Evolutionary conservation across 1,284 basidiomycete genomes (phyloP), one percentile per base, ranked within the genome.

Genomic region (Microbotryum intermedium): DNA sequence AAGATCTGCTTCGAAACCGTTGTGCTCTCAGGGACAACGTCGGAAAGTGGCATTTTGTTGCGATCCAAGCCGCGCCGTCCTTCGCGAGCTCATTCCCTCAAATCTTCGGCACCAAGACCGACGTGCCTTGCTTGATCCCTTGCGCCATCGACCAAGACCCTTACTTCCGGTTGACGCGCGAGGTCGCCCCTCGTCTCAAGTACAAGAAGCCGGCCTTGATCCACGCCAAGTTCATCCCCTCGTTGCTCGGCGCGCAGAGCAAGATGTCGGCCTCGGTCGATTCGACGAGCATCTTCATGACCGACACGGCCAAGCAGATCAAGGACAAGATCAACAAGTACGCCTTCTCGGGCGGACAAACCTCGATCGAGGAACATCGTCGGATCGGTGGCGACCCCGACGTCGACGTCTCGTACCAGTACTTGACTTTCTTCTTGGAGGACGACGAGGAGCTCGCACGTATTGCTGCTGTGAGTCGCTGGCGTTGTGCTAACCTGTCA

Each of bases 61-160:
- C 95, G n/a, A 84, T 99, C 67, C 95, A 99, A 77, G 91, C 94
- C 13, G 86, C 93, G 2, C 93, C 95, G 0, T 89, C 92, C 21
- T 98, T 99, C 80, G 93, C 90, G 70, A 97, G 92, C 77, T 97
- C 93, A 26, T 98, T 98, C 80, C 94, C 95, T 11, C 90, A 98
- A 69, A 98, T 99, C 72, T 99, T 93, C 72, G 93, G 93, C 65
- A 80, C 83, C 11, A 79, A 79, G 56, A 83, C 84, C 62, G 88
- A 92, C 75, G 83, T 97, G 54, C 93, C 94, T 0, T 89, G 85
- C 72, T 80, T 99, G 47, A 98, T 98, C 70, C 95, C 95, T 3
- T 98, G 94, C 73, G 95, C 95, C 18, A 98, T 99, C 72, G 95
- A 99, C 76, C 95, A 99, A 69, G 71, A 72, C 60, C 70, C 71